Base-by-base conservation (phyloP, 495 filamentous ascomycete species). In the Lepraria neglecta region DNA sequence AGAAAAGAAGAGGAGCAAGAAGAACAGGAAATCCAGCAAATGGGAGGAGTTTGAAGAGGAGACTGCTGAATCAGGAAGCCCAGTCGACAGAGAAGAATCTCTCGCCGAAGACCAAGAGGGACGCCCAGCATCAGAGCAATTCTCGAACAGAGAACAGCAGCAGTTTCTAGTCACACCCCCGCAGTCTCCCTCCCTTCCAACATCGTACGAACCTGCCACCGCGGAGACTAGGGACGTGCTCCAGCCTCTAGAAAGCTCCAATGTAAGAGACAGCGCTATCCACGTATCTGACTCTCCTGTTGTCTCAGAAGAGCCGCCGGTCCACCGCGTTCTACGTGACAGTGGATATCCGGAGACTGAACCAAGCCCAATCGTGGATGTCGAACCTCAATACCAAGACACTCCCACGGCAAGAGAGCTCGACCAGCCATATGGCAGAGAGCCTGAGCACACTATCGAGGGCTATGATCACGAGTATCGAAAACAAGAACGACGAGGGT, bases 221-320 rank as follows among this genome's bases (percentile, higher is more conserved):
- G 15, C 51, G 19, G 19, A 46, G 1, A 33, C n/a, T 27, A 19
- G 42, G 7, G n/a, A 48, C 3, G 2, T 24, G n/a, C 28, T 21
- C 43, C 51, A 46, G 43, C 27, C 30, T 55, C 21, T 31, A 21
- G 40, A 35, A 19, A 27, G 28, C 38, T 28, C 28, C 19, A 44
- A 47, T 40, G 74, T 74, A 74, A 75, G 80, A 64, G 78, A 81
- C 58, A 78, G 77, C 61, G 78, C 73, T 65, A 72, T 81, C 65
- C 73, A 77, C 67, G 72, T 81, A 65, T 73, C 69, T 66, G 80
- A 80, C 67, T 79, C 80, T 65, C 77, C 78, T 50, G 60, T 72
- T 51, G 66, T 68, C 2, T 56, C 69, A 15, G 56, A 69, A 30
- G 57, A 48, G 35, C 47, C 58, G 50, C 64, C 60, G 38, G 60